Conservation (phyloP, 768 basidiomycete genomes). For the Lactarius indigo region DNA sequence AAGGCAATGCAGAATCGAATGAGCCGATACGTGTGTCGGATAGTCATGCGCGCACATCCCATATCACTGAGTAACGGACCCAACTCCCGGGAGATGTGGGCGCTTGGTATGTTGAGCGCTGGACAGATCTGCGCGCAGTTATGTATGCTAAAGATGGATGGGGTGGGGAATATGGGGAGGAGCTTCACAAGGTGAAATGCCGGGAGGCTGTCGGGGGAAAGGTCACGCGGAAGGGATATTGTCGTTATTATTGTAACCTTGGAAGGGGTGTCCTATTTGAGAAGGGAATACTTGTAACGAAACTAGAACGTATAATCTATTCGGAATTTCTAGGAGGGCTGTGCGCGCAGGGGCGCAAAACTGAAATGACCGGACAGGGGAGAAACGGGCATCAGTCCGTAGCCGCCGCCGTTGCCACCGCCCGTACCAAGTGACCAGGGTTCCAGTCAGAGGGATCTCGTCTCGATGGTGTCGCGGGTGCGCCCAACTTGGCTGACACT, state of each 20-base stretch:
- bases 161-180: not conserved
- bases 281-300: not conserved
- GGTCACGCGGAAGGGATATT: not conserved
- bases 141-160: not conserved
- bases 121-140: not conserved
- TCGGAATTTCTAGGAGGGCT: constrained; percentile 16
- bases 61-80: not conserved
- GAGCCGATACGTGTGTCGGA: constrained; percentile 6
- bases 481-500: not conserved
- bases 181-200: constrained; percentile 11
- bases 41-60: not conserved
- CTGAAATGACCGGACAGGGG: not conserved
- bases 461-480: not conserved
- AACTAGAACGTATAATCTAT: not conserved
- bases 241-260: not conserved
- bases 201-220: constrained; percentile 7
- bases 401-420: not conserved
- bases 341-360: not conserved
- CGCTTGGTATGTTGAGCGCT: constrained; percentile 10
- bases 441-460: not conserved
- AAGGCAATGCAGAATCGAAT: constrained; percentile 1
- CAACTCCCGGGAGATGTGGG: not conserved
- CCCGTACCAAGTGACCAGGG: not conserved
- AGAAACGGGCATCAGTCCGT: not conserved
- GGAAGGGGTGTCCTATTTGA: not conserved